Percentiles rank a stretch among this genome's conserved stretches.
Conservation (phyloP, 306 rosid species). For the Biancaea sappan region DNA sequence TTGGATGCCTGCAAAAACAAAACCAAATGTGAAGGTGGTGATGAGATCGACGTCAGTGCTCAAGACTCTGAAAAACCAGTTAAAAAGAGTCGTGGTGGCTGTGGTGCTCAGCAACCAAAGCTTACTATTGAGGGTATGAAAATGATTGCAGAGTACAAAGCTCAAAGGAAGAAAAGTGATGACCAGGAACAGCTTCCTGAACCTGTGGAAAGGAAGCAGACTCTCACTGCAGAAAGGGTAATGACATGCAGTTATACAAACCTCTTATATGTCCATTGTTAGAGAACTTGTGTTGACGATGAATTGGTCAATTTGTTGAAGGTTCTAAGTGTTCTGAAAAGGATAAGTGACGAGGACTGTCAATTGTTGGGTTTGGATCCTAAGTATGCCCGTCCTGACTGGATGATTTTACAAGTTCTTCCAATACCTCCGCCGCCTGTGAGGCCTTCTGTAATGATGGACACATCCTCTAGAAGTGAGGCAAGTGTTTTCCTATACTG, state of each 20-base stretch:
- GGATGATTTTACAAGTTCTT: constrained; percentile 99
- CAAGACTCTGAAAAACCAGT: constrained; percentile 74
- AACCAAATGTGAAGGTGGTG: constrained; percentile 96
- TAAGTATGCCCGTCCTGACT: constrained; percentile 94
- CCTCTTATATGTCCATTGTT: constrained; percentile 24
- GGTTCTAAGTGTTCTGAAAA: constrained; percentile 93
- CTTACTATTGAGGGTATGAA: constrained; percentile 91
- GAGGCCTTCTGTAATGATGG: constrained; percentile 99
- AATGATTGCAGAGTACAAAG: constrained; percentile 85
- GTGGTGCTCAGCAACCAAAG: constrained; percentile 99
- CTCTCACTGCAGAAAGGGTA: constrained; percentile 94
- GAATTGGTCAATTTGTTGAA: constrained; percentile 36
- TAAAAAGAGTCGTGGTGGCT: constrained; percentile 92
- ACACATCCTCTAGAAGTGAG: constrained; percentile 98
- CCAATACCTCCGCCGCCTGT: constrained; percentile 99
- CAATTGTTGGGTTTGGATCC: constrained; percentile 88
- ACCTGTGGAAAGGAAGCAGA: constrained; percentile 95
- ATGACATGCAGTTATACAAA: constrained; percentile 23
- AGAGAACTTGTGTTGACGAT: constrained; percentile 23
- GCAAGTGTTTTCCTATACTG: constrained; percentile 45
- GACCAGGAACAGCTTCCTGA: constrained; percentile 98
- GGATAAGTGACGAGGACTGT: constrained; percentile 94
- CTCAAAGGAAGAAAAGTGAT: constrained; percentile 90
- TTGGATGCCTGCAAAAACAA: constrained; percentile 95
- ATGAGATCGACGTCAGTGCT: constrained; percentile 75